Conservation (phyloP, 2,329 filamentous ascomycete genomes). For the Aspergillus novofumigatus region DNA sequence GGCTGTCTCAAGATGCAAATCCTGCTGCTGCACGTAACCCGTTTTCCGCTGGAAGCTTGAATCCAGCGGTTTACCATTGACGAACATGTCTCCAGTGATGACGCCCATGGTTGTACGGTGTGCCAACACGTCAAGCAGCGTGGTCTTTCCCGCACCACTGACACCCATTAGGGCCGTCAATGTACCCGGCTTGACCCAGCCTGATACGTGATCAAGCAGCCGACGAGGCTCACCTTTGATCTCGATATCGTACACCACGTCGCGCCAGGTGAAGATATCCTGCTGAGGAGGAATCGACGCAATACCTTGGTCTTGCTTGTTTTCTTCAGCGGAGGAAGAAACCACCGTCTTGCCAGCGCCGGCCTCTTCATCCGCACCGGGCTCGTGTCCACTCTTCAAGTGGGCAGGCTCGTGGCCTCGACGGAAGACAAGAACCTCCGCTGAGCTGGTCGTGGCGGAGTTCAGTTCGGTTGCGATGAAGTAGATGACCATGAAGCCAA, state of each 20-base stretch:
- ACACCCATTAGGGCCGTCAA: conserved; percentile 87
- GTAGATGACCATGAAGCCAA: conserved; percentile 60
- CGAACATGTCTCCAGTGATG: conserved; percentile 77
- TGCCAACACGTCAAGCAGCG: conserved; percentile 78
- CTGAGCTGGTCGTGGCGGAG: conserved; percentile 65
- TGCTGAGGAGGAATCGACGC: conserved; percentile 55
- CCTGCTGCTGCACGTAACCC: conserved; percentile 72
- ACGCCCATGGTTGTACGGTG: conserved; percentile 81
- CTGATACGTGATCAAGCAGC: conserved; percentile 77
- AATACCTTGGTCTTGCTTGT: background rate
- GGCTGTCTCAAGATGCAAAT: conserved; percentile 76
- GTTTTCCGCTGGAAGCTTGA: conserved; percentile 31
- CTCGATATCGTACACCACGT: conserved; percentile 72
- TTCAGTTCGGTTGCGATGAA: conserved; percentile 44
- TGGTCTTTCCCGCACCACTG: conserved; percentile 85
- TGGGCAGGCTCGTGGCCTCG: conserved; percentile 41
- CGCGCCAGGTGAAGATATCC: conserved; percentile 76
- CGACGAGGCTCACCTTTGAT: conserved; percentile 70
- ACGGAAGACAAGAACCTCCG: conserved; percentile 71
- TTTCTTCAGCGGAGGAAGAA: background rate
- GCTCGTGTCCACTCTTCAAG: conserved; percentile 1
- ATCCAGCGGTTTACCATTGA: conserved; percentile 68
- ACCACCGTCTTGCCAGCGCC: background rate
- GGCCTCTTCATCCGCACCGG: conserved; percentile 2
- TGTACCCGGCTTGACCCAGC: conserved; percentile 90